Conservation (phyloP, 345 rosid species). For the Noccaea caerulescens region DNA sequence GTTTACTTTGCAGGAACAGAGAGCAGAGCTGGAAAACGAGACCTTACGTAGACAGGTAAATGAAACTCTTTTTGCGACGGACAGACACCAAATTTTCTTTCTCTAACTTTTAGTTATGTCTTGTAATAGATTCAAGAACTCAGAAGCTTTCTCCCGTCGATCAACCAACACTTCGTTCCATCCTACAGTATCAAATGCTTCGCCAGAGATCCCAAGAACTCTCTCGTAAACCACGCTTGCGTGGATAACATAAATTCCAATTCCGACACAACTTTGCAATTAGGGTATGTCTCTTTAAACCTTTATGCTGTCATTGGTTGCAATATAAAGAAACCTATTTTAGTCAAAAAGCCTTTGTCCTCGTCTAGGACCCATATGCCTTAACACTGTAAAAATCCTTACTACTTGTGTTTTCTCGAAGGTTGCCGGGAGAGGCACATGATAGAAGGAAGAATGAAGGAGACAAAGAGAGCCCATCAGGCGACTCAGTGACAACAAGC, state of each 20-base stretch:
- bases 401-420: constrained; percentile 27
- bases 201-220: constrained; percentile 54
- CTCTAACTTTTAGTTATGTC: constrained; percentile 9
- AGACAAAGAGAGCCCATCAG: constrained; percentile 56
- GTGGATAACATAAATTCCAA: constrained; percentile 54
- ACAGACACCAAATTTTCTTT: not conserved
- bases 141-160: constrained; percentile 63
- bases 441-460: constrained; percentile 58
- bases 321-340: not conserved
- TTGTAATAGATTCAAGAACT: constrained; percentile 74
- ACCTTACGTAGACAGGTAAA: constrained; percentile 84
- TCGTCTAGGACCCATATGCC: not conserved
- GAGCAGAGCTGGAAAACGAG: constrained; percentile 83
- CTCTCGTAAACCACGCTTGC: constrained; percentile 44
- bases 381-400: not conserved
- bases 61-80: not conserved
- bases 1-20: constrained; percentile 63
- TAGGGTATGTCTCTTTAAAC: constrained; percentile 59
- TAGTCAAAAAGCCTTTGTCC: not conserved
- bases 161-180: constrained; percentile 47
- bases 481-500: constrained; percentile 49
- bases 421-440: constrained; percentile 62
- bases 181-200: constrained; percentile 56
- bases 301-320: constrained; percentile 3
- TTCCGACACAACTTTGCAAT: constrained; percentile 85